Evolutionary conservation across 371 early-diverging fungal genomes (phyloP).

Genomic region (Apophysomyces trapeziformis): DNA sequence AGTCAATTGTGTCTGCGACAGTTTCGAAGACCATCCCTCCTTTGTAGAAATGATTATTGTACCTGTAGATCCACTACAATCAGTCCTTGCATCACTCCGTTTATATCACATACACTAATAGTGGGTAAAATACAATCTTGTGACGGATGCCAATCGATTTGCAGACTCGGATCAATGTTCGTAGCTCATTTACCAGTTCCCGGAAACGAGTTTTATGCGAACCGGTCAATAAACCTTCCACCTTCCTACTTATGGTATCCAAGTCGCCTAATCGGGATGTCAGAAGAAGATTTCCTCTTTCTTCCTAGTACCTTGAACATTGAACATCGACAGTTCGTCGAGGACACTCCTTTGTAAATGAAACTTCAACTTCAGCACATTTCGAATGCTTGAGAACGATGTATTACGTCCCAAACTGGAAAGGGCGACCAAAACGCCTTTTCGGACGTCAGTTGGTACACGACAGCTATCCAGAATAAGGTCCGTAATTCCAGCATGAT

Average conservation of each 20-base stretch:
- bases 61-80: conserved; percentile 34
- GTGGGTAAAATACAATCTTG: conserved; percentile 68
- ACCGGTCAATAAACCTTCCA: conserved; percentile 65
- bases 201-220: conserved; percentile 50
- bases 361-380: conserved; percentile 62
- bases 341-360: conserved; percentile 64
- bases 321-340: conserved; percentile 71
- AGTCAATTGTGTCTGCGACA: conserved; percentile 54
- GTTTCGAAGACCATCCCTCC: conserved; percentile 80
- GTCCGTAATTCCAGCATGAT: conserved; percentile 63
- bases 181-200: conserved; percentile 55
- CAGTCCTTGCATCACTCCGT: background rate
- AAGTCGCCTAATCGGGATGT: conserved; percentile 48
- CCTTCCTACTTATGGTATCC: conserved; percentile 48
- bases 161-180: conserved; percentile 51
- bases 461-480: conserved; percentile 69
- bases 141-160: conserved; percentile 67
- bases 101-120: conserved; percentile 61
- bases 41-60: conserved; percentile 76
- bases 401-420: conserved; percentile 62
- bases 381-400: conserved; percentile 66
- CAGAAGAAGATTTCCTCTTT: conserved; percentile 1
- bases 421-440: conserved; percentile 61
- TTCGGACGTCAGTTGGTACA: conserved; percentile 59
- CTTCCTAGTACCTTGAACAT: conserved; percentile 49